Conservation (phyloP, 1,139 yeast genomes). For the Saccharomyces uvarum region DNA sequence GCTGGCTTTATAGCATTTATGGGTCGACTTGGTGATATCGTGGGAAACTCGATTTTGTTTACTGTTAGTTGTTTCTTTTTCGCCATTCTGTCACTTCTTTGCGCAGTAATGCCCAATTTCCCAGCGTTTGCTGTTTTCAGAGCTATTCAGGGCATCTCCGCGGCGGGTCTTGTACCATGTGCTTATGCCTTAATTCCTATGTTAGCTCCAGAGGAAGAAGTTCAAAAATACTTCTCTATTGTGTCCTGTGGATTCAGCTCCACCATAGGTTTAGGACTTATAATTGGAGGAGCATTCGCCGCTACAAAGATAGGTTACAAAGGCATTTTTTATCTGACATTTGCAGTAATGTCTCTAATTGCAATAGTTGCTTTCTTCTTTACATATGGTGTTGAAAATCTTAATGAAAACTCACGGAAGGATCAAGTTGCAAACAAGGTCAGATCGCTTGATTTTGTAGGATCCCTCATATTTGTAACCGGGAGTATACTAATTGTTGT, state of each 20-base stretch:
- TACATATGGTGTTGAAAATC: neutral
- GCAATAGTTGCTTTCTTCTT: constrained; percentile 16
- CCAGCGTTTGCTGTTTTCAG: constrained; percentile 33
- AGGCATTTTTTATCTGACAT: constrained; percentile 30
- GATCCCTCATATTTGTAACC: constrained; percentile 24
- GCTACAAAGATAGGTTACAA: constrained; percentile 30
- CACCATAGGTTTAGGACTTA: constrained; percentile 29
- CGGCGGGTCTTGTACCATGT: constrained; percentile 33
- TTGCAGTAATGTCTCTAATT: constrained; percentile 18
- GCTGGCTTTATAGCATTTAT: constrained; percentile 30
- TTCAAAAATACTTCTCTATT: constrained; percentile 24
- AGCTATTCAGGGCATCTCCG: constrained; percentile 36
- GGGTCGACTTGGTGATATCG: constrained; percentile 31
- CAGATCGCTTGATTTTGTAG: constrained; percentile 28
- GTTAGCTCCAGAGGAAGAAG: constrained; percentile 25
- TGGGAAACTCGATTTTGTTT: constrained; percentile 28
- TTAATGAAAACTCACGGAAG: neutral
- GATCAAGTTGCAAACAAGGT: constrained; percentile 6
- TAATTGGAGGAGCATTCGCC: constrained; percentile 36
- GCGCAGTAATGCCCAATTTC: constrained; percentile 28
- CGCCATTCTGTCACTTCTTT: constrained; percentile 23
- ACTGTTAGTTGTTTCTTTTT: constrained; percentile 10
- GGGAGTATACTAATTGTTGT: constrained; percentile 30
- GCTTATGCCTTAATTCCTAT: constrained; percentile 31
- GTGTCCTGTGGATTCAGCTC: constrained; percentile 27